Percentiles rank a stretch among this genome's conserved stretches.
Evolutionary conservation across 345 rosid genomes (phyloP).

Genomic region (Turritis glabra): DNA sequence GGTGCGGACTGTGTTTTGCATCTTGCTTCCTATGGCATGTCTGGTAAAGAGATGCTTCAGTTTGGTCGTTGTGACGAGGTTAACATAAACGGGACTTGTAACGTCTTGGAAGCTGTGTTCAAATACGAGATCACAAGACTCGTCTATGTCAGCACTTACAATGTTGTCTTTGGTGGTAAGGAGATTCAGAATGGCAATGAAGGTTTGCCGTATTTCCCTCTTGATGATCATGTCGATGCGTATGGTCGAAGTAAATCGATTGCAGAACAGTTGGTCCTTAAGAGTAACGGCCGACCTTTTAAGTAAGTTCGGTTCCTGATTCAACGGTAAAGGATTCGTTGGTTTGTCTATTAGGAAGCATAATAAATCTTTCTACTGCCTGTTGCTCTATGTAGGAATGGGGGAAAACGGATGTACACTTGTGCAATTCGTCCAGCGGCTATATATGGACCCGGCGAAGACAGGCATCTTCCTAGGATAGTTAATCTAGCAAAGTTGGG

Average conservation of each 20-base stretch:
- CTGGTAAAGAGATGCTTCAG: constrained; percentile 94
- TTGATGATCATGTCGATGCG: constrained; percentile 71
- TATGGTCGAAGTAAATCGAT: constrained; percentile 78
- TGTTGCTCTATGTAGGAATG: constrained; percentile 47
- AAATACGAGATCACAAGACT: constrained; percentile 67
- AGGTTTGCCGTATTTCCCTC: constrained; percentile 71
- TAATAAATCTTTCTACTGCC: neutral
- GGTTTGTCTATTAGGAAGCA: neutral
- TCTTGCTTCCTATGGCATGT: constrained; percentile 92
- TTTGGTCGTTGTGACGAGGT: constrained; percentile 79
- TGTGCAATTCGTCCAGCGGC: constrained; percentile 95
- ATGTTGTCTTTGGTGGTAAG: constrained; percentile 88
- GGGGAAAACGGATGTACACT: constrained; percentile 58
- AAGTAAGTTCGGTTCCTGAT: constrained; percentile 54
- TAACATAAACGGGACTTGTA: constrained; percentile 82
- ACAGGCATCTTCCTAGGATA: constrained; percentile 88
- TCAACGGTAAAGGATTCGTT: too few species aligned
- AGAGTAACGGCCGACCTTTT: constrained; percentile 66
- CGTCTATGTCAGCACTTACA: constrained; percentile 83
- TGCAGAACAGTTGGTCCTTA: constrained; percentile 84
- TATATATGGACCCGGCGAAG: constrained; percentile 94
- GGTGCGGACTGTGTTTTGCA: constrained; percentile 84
- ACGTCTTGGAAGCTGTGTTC: constrained; percentile 67
- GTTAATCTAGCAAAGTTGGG: constrained; percentile 71
- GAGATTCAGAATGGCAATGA: constrained; percentile 86